Base-by-base conservation (phyloP, 2,329 filamentous ascomycete species). In the Diplodia mutila region DNA sequence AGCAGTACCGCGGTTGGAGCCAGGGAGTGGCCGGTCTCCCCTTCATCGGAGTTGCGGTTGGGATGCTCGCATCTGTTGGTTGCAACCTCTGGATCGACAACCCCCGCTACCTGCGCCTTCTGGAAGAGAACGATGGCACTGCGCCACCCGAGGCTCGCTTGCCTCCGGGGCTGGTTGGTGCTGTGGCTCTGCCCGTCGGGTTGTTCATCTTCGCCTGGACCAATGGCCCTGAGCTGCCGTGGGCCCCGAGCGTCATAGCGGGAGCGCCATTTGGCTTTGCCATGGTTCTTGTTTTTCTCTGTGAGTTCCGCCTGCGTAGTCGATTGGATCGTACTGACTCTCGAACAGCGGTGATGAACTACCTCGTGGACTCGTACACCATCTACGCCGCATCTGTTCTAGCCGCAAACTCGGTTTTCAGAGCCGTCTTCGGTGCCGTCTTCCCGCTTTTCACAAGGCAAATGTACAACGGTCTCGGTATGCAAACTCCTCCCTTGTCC, bases 181-280 rank as follows among this genome's bases (percentile, higher is more conserved):
- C 89, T 23, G 84, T 87, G 0, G 81, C 96, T 0, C 85, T 97
- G 29, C 94, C 94, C 0, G 84, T 89, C 3, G 94, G 94, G 0
- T 82, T 97, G 3, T 93, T 94, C 78, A 88, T 91, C 83, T 93
- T 94, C 71, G 90, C 90, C 11, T 93, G 91, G 85, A 89, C 90
- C 0, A 86, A 87, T 0, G 86, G 83, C 68, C 2, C 85, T 86
- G 0, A 83, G 86, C 7, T 86, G 0, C 85, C 86, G 53, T 89
- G 86, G 85, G 82, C 87, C 16, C 83, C 82, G 0, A 81, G 79
- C 23, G 83, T 87, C 34, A 77, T 82, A 7, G 85, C 81, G 29
- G 80, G 81, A 2, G 81, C 82, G 9, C 85, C 85, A 0, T 87
- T 87, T 72, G 85, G 85, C 4, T 86, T 86, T 69, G 85, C 85